Evolutionary conservation across 306 rosid species (phyloP).

Genomic region (Acacia confusa): DNA sequence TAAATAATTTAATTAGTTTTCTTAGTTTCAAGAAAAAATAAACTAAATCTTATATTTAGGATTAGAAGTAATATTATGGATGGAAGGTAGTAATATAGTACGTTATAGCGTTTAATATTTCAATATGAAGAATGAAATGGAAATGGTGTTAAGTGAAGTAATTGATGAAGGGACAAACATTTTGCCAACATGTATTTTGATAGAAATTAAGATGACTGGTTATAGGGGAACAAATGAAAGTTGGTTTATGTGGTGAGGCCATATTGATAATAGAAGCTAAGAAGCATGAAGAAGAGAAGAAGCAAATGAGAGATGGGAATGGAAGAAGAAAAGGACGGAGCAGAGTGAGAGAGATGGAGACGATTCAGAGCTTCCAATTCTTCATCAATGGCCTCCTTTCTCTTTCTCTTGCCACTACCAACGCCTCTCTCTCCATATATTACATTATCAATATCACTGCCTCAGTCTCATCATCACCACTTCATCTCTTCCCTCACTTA

Average conservation of each 20-base stretch:
- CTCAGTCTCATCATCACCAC: neutral
- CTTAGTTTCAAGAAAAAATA: too few species aligned
- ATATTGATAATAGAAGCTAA: neutral
- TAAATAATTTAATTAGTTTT: too few species aligned
- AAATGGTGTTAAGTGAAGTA: neutral
- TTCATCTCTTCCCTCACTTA: neutral
- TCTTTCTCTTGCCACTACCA: neutral
- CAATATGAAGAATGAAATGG: neutral
- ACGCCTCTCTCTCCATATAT: neutral
- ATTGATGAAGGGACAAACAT: neutral
- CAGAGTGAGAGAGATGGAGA: neutral
- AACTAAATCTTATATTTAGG: too few species aligned
- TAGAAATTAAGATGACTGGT: neutral
- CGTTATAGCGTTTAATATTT: neutral
- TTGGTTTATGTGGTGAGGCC: neutral
- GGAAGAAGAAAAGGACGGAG: neutral
- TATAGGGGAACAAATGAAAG: neutral
- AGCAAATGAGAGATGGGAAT: neutral
- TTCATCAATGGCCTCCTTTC: constrained; percentile 1
- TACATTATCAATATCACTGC: too few species aligned
- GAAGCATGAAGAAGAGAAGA: too few species aligned
- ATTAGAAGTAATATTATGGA: too few species aligned
- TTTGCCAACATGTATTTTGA: neutral
- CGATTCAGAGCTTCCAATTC: neutral
- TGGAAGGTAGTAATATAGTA: too few species aligned